Evolutionary conservation across 495 filamentous ascomycete species (phyloP), one percentile per base, ranked within the genome.

Genomic region (Neurospora tetraspora): DNA sequence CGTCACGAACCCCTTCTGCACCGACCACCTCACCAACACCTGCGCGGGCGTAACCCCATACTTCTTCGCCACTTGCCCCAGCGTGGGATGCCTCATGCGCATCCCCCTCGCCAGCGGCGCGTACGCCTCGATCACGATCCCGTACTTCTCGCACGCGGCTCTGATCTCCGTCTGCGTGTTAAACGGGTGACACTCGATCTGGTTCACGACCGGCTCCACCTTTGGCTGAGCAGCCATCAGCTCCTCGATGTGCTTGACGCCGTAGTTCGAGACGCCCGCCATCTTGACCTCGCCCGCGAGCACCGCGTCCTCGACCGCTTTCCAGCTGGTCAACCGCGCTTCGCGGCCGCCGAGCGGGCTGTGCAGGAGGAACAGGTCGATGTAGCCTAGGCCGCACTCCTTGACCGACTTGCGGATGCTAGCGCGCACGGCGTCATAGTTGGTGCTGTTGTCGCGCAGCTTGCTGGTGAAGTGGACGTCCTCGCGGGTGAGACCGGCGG

Each of bases 1-100:
- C 45, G 90, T 87, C 12, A 94, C 89, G 82, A 89, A 91, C 27
- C 85, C 89, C 76, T 94, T 89, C 81, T 94, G 92, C 73, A 91
- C 77, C 74, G 88, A 89, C 90, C 90, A 91, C 36, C 78, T 82
- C 39, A 92, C 79, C 77, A 92, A 77, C 39, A 93, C 77, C 78
- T 92, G 90, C 36, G 86, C 89, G 4, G 87, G 84, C 0, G 86
- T 88, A 73, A 87, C 89, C 4, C 71, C 72, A 74, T 92, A 91
- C 77, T 89, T 90, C 71, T 82, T 81, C 1, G 87, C 78, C 20
- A 92, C 74, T 31, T 31, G 31, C 16, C 80, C 74, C 70, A 92
- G 82, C 0, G 74, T 82, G 0, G 84, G 82, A 70, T 91, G 80
- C 11, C 82, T 83, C 79, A 91, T 89, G 3, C 88, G 81, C 78